Percentiles rank a stretch among this genome's conserved stretches.
Conservation (phyloP, 2,329 filamentous ascomycete genomes). For the Davidsoniella virescens region DNA sequence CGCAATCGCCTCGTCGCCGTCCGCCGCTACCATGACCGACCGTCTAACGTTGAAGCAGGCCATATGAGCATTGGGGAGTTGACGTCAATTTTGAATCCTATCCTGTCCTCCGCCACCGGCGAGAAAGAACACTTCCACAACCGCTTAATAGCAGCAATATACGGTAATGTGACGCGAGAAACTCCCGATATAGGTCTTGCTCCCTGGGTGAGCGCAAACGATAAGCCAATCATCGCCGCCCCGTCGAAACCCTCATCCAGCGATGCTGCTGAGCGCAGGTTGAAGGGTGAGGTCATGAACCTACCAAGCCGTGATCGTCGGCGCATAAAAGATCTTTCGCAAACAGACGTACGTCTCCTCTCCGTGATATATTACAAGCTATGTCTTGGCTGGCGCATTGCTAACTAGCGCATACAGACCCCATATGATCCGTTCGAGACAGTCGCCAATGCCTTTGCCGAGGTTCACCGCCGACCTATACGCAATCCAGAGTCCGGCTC, state of each 20-base stretch:
- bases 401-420: constrained; percentile 1
- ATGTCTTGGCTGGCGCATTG: constrained; percentile 4
- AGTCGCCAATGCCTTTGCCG: constrained; percentile 34
- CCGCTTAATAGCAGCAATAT: constrained; percentile 49
- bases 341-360: constrained; percentile 38
- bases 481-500: constrained; percentile 45
- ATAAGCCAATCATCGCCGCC: constrained; percentile 42
- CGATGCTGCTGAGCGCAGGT: constrained; percentile 46
- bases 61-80: constrained; percentile 25
- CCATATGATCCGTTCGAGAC: constrained; percentile 38
- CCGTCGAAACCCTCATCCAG: constrained; percentile 46
- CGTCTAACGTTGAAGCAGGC: constrained; percentile 1
- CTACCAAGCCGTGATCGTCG: constrained; percentile 49
- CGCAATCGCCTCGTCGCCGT: neutral
- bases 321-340: constrained; percentile 47
- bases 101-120: constrained; percentile 39
- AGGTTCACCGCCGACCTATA: constrained; percentile 30
- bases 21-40: neutral
- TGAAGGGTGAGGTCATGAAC: constrained; percentile 57
- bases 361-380: neutral
- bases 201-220: constrained; percentile 56
- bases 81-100: constrained; percentile 48
- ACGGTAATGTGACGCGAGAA: constrained; percentile 52
- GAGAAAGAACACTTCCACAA: constrained; percentile 51
- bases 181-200: constrained; percentile 52